Evolutionary conservation across 2,329 filamentous ascomycete species (phyloP).

Genomic region (Karstenula rhodostoma): DNA sequence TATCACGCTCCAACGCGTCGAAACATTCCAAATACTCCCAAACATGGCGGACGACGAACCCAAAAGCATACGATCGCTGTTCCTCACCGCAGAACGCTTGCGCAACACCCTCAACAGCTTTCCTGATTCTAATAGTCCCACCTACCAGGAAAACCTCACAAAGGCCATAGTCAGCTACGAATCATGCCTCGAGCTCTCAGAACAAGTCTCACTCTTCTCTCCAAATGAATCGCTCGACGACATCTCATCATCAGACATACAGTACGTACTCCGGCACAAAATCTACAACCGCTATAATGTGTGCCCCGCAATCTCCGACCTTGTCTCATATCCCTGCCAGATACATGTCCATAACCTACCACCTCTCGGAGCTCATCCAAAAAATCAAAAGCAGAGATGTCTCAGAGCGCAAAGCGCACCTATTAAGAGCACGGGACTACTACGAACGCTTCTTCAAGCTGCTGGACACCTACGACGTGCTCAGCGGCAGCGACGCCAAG

Average conservation of each 20-base stretch:
- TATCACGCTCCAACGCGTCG: not conserved
- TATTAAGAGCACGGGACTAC: conserved; percentile 70
- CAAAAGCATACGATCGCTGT: conserved; percentile 64
- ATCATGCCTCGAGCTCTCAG: conserved; percentile 73
- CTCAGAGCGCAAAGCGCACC: conserved; percentile 62
- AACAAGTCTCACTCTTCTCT: conserved; percentile 83
- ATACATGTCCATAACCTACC: conserved; percentile 79
- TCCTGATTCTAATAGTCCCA: conserved; percentile 70
- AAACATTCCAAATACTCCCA: conserved; percentile 35
- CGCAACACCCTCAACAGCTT: conserved; percentile 67
- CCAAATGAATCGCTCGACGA: conserved; percentile 90
- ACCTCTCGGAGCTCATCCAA: conserved; percentile 80
- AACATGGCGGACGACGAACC: conserved; percentile 56
- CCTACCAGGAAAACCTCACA: conserved; percentile 73
- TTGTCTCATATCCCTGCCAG: conserved; percentile 47
- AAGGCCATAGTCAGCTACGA: conserved; percentile 75
- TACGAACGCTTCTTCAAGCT: conserved; percentile 83
- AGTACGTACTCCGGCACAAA: conserved; percentile 57
- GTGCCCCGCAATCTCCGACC: conserved; percentile 17
- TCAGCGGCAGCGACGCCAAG: conserved; percentile 70
- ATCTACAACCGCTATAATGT: not conserved
- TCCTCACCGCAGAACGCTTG: conserved; percentile 62
- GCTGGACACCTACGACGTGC: conserved; percentile 79
- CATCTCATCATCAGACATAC: conserved; percentile 81
- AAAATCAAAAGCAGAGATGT: conserved; percentile 67